Base-by-base conservation (phyloP, 106 monocot species). In the Dendrobium catenatum region DNA sequence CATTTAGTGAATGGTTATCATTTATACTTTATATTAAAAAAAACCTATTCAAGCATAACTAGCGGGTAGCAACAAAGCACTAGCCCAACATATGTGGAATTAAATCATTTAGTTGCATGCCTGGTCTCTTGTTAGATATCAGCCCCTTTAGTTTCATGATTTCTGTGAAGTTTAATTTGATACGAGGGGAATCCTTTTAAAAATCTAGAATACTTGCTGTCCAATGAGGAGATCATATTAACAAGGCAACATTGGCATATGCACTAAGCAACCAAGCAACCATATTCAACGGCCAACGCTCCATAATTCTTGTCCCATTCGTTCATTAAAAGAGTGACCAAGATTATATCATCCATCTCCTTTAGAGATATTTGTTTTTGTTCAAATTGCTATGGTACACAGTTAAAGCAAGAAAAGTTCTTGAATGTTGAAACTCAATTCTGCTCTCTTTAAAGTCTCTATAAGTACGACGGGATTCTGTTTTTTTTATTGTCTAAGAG, bases 401-500 rank as follows among this genome's bases (percentile, higher is more conserved):
- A 74, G 1, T 20, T 74, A 20, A 20, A 43, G 41, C 19, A 74
- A 11, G 41, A 74, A 74, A 74, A 7, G 5, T 42, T 74, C 42
- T 7, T 15, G n/a, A 74, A 44, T 19, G n/a, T 70, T 70, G 1
- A 44, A 74, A 44, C 44, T 74, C 74, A 74, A 74, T 41, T 74
- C 19, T 43, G 42, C 74, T 20, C 20, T 74, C 42, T 7, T 6
- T 74, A 37, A n/a, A 20, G 7, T 43, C n/a, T n/a, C 19, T 74
- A 11, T 43, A 16, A 42, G n/a, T 44, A 74, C 44, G 37, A 9
- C 7, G 10, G 27, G n/a, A 33, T 44, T 74, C 43, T 20, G 18
- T 44, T 74, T 74, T n/a, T 44, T 74, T 16, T 74, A 43, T 74
- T 74, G 20, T 42, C 20, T 74, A 43, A 74, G 41, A 74, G 42